Conservation (phyloP, 768 basidiomycete genomes). For the Russula sp. region DNA sequence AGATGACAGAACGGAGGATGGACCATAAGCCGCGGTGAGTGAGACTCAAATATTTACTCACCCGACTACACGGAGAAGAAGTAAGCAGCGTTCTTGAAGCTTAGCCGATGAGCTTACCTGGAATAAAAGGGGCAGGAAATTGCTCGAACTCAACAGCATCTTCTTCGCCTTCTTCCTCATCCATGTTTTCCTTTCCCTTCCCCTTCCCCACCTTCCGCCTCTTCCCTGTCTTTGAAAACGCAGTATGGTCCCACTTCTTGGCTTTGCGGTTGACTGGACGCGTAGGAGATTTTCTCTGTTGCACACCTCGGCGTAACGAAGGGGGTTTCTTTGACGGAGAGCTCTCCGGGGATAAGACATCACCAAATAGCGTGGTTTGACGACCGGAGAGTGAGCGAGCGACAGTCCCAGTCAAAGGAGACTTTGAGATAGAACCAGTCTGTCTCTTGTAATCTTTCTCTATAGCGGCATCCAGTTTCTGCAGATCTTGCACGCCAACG, state of each 20-base stretch:
- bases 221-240: conserved; percentile 70
- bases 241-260: conserved; percentile 90
- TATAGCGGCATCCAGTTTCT: conserved; percentile 48
- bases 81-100: neutral
- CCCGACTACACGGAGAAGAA: conserved; percentile 12
- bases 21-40: neutral
- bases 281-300: conserved; percentile 12
- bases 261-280: conserved; percentile 53
- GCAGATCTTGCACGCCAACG: conserved; percentile 49
- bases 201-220: conserved; percentile 44
- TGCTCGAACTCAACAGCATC: conserved; percentile 42
- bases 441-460: conserved; percentile 42
- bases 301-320: neutral
- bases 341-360: conserved; percentile 35
- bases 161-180: conserved; percentile 38
- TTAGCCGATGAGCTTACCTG: conserved; percentile 39
- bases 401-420: conserved; percentile 23
- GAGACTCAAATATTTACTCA: conserved; percentile 7
- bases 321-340: conserved; percentile 28
- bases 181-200: conserved; percentile 50
- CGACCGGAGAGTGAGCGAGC: conserved; percentile 34
- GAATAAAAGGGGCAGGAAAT: conserved; percentile 75
- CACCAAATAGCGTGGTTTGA: conserved; percentile 67
- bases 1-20: neutral
- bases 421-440: conserved; percentile 38